Evolutionary conservation across 768 basidiomycete species (phyloP).

Genomic region (Termitomyces heimii): DNA sequence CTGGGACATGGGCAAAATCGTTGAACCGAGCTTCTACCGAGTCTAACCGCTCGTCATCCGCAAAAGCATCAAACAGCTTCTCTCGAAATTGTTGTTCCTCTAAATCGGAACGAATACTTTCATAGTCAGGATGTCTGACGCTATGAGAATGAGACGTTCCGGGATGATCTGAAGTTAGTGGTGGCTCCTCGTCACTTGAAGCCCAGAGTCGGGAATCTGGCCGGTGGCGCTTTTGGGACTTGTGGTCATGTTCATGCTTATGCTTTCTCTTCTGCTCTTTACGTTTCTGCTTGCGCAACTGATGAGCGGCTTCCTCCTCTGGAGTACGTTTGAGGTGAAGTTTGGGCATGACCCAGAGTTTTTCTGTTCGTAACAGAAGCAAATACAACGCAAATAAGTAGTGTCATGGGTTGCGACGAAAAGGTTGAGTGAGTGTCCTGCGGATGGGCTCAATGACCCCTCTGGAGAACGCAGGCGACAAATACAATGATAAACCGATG

Average conservation of each 20-base stretch:
- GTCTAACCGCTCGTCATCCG: constrained; percentile 67
- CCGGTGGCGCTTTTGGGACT: constrained; percentile 14
- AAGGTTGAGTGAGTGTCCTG: constrained; percentile 24
- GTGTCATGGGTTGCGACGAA: constrained; percentile 20
- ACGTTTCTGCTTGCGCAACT: constrained; percentile 30
- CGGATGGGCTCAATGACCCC: constrained; percentile 58
- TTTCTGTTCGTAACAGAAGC: constrained; percentile 7
- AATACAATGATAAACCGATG: constrained; percentile 65
- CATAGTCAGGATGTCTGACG: constrained; percentile 31
- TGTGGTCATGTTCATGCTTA: constrained; percentile 16
- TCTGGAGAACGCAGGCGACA: constrained; percentile 70
- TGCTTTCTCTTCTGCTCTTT: constrained; percentile 27
- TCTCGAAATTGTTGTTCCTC: constrained; percentile 67
- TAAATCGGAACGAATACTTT: constrained; percentile 42
- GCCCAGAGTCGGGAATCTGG: constrained; percentile 34
- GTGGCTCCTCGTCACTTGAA: constrained; percentile 37
- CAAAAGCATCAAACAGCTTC: constrained; percentile 68
- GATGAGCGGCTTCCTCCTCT: constrained; percentile 47
- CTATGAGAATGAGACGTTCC: constrained; percentile 17
- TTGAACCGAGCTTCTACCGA: constrained; percentile 58
- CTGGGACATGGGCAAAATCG: constrained; percentile 66
- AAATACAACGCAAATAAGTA: constrained; percentile 10
- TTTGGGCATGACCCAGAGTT: constrained; percentile 34
- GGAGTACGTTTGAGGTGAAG: constrained; percentile 60
- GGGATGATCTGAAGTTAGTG: constrained; percentile 8